phyloP scores from a whole-genome alignment of 306 rosid genomes.

The barrel medic (Medicago truncatula) region DNA sequence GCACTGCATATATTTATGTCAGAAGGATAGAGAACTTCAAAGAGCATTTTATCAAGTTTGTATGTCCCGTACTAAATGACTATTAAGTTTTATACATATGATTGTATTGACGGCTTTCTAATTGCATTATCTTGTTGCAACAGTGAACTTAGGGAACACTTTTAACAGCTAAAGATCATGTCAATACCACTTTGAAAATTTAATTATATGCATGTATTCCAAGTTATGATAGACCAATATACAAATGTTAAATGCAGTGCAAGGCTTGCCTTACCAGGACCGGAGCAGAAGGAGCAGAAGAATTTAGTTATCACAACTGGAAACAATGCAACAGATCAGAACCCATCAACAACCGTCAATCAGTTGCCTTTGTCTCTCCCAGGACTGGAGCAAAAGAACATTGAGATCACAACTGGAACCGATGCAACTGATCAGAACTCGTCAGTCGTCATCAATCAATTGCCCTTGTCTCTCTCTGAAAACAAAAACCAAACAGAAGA shows the following conservation, averaged over 20 bases:
- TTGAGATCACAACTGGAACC: conserved; percentile 61
- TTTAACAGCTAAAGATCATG: conserved; percentile 27
- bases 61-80: neutral
- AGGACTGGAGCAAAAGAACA: conserved; percentile 78
- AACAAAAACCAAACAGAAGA: conserved; percentile 52
- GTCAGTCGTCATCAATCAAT: conserved; percentile 44
- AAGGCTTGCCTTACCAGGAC: conserved; percentile 95
- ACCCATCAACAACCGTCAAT: conserved; percentile 43
- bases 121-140: conserved; percentile 7
- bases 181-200: conserved; percentile 35
- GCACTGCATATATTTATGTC: conserved; percentile 14
- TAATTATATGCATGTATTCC: conserved; percentile 18
- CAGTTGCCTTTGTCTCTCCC: conserved; percentile 63
- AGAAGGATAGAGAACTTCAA: neutral
- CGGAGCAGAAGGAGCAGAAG: conserved; percentile 83
- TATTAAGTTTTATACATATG: conserved; percentile 13
- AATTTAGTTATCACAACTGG: conserved; percentile 63
- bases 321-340: conserved; percentile 49
- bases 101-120: neutral
- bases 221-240: conserved; percentile 42
- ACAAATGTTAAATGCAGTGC: conserved; percentile 76
- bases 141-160: conserved; percentile 30
- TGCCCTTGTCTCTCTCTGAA: conserved; percentile 64
- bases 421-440: conserved; percentile 50
- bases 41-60: conserved; percentile 17